Evolutionary conservation across 148 eudicot genomes (phyloP).

Genomic region (Gaultheria prostrata): DNA sequence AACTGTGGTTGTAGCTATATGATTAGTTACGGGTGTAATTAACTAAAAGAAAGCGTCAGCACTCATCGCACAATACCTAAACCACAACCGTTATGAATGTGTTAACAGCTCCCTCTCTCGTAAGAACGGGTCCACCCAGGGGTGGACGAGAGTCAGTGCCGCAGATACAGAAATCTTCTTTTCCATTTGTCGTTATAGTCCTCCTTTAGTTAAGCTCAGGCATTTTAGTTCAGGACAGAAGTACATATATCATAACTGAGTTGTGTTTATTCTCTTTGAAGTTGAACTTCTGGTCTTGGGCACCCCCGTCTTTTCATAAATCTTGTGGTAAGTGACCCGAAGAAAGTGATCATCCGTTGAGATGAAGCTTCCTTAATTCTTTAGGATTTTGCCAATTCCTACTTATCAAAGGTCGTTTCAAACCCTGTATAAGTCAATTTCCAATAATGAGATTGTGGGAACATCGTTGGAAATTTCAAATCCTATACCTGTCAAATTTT

Average conservation of each 20-base stretch:
- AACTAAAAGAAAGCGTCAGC: not conserved
- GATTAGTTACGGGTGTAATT: not conserved
- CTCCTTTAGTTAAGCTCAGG: not conserved
- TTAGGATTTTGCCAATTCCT: not conserved
- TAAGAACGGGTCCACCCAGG: not conserved
- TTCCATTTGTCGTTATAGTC: not conserved
- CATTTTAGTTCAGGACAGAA: not conserved
- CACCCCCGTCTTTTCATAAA: not conserved
- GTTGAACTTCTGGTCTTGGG: not conserved
- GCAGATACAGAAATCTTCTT: not conserved
- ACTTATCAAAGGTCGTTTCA: slow-evolving; percentile 1
- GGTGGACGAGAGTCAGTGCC: not conserved
- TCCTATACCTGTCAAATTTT: too few relatives aligned
- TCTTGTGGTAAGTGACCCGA: not conserved
- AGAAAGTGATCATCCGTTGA: too few relatives aligned
- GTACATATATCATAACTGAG: not conserved
- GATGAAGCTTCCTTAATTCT: not conserved
- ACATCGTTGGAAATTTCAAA: not conserved
- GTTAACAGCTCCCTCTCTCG: not conserved
- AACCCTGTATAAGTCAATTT: not conserved
- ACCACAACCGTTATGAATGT: not conserved
- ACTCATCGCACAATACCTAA: not conserved
- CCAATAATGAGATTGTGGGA: not conserved
- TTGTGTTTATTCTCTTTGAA: not conserved
- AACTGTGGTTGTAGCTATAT: not conserved